Percentiles rank a stretch among this genome's conserved stretches.
These are phyloP conservation scores for Auricularia cornea DNA, from an alignment of 768 basidiomycete genomes.

Conservation along the genomic window DNA sequence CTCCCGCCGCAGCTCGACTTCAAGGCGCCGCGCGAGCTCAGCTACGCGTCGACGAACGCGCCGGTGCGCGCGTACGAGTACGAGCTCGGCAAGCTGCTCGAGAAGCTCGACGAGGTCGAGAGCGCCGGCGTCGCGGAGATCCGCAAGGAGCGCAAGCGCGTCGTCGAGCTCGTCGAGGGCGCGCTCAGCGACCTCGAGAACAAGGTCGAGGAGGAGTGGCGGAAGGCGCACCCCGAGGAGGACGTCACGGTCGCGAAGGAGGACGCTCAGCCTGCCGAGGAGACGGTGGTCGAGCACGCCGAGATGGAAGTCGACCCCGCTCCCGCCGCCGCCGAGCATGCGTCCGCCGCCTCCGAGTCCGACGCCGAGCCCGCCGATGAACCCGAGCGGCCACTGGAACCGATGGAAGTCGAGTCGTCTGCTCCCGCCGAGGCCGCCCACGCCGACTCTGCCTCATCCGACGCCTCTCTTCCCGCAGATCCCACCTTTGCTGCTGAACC, in stretches of 20 bases:
- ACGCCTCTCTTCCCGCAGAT: no score
- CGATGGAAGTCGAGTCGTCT: no score
- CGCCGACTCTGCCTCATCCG: no score
- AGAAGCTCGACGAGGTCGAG: slow-evolving; percentile 59
- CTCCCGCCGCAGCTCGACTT: slow-evolving; percentile 9
- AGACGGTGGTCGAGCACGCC: not conserved
- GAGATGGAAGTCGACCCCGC: no score
- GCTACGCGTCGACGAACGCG: slow-evolving; percentile 54
- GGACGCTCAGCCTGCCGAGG: not conserved
- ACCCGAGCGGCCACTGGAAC: no score
- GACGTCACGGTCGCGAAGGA: not conserved
- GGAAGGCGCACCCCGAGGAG: slow-evolving; percentile 25
- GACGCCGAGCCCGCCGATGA: no score
- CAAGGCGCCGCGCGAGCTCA: slow-evolving; percentile 25
- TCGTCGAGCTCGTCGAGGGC: slow-evolving; percentile 51
- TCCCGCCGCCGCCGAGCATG: no score
- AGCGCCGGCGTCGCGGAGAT: slow-evolving; percentile 51
- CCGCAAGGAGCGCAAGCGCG: slow-evolving; percentile 38
- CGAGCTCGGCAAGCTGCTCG: slow-evolving; percentile 52
- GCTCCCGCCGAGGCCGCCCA: no score
- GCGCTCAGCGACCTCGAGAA: slow-evolving; percentile 48
- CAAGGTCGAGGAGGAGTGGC: slow-evolving; percentile 26
- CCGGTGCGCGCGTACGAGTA: slow-evolving; percentile 56
- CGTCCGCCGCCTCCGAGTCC: no score
- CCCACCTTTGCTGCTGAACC: no score